These are phyloP conservation scores for Globisporangium mamillatum DNA, from an alignment of 352 stramenopile genomes.

Conservation along the genomic window DNA sequence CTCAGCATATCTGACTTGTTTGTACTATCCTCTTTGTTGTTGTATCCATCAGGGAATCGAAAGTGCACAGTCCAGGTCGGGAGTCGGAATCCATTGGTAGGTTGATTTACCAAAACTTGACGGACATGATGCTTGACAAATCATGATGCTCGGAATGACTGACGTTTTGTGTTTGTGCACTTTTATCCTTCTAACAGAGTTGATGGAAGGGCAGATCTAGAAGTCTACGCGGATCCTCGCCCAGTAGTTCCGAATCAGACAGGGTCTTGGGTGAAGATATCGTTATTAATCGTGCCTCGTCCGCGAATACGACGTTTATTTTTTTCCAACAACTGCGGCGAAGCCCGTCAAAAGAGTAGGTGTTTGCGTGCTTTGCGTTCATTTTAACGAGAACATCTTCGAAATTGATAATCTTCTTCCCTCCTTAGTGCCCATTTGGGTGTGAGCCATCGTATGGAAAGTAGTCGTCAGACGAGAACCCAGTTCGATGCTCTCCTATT, in stretches of 20 bases:
- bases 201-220: constrained; percentile 71
- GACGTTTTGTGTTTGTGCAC: constrained; percentile 6
- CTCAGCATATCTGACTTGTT: constrained; percentile 6
- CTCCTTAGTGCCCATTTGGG: constrained; percentile 20
- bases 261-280: not conserved
- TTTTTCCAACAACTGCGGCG: not conserved
- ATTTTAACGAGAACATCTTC: constrained; percentile 1
- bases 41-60: constrained; percentile 25
- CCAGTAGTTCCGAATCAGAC: not conserved
- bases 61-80: constrained; percentile 26
- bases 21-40: constrained; percentile 3
- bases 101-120: not conserved
- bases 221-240: not conserved
- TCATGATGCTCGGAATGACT: not conserved
- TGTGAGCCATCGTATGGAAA: constrained; percentile 54
- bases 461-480: constrained; percentile 24
- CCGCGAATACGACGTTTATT: not conserved
- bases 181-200: constrained; percentile 28
- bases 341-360: not conserved
- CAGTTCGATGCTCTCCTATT: constrained; percentile 21
- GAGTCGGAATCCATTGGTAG: constrained; percentile 43
- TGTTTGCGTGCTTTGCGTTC: constrained; percentile 8
- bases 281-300: not conserved
- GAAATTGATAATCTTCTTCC: not conserved
- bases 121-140: not conserved